Evolutionary conservation across 2,329 filamentous ascomycete genomes (phyloP).

Genomic region (Rutstroemia sp.): DNA sequence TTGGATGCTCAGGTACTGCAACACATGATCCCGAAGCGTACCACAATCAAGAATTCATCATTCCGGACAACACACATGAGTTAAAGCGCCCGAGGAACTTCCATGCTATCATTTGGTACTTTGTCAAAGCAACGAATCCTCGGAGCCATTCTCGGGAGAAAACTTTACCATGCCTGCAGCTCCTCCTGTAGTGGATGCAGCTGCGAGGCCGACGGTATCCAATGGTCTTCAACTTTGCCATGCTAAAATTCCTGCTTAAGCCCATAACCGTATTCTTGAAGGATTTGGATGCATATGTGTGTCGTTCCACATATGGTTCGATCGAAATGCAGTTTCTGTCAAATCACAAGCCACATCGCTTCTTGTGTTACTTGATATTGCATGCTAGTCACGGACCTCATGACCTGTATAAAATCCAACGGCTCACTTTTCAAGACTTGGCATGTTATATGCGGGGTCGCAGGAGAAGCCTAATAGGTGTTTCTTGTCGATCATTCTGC

Average conservation of each 20-base stretch:
- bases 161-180: no score
- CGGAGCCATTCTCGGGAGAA: no score
- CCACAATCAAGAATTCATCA: no score
- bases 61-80: no score
- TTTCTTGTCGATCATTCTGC: not conserved
- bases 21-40: no score
- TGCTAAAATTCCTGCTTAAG: not conserved
- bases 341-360: not conserved
- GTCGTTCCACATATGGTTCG: not conserved
- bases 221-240: no score
- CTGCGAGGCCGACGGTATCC: no score
- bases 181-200: no score
- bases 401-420: slow-evolving; percentile 3
- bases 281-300: not conserved
- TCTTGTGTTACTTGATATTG: not conserved
- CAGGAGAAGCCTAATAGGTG: not conserved
- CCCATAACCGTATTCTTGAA: not conserved
- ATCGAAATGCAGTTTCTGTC: not conserved
- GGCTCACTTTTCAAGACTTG: not conserved
- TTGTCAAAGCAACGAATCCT: no score
- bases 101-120: no score
- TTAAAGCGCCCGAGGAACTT: no score
- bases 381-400: not conserved
- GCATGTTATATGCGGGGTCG: slow-evolving; percentile 3
- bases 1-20: no score